Percentiles rank a stretch among this genome's conserved stretches.
These are phyloP conservation scores for Ramaria rubella DNA, from an alignment of 768 basidiomycete species.

Conservation along the genomic window DNA sequence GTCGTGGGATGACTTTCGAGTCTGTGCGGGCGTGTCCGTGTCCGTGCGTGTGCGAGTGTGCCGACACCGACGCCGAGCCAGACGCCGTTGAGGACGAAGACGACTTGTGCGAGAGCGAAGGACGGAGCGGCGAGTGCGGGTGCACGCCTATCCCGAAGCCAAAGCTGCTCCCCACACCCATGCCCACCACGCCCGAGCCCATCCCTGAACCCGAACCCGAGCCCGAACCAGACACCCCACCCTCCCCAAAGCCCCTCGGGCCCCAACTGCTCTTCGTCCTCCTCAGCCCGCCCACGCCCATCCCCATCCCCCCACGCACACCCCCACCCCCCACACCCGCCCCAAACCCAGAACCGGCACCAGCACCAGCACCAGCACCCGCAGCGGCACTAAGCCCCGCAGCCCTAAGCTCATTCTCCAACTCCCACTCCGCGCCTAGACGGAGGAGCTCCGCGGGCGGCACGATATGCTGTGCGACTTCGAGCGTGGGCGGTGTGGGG, in stretches of 20 bases:
- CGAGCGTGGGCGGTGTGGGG: background rate
- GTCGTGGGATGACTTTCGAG: background rate
- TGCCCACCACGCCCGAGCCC: no score
- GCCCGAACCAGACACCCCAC: background rate
- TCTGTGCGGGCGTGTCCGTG: background rate
- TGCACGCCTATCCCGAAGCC: no score
- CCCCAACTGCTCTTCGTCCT: background rate
- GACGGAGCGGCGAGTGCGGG: no score
- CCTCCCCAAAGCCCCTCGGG: no score
- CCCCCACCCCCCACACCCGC: no score
- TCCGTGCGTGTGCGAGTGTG: background rate
- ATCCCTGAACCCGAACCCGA: background rate
- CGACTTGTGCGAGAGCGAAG: background rate
- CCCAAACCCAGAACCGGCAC: no score
- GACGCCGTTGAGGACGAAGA: background rate
- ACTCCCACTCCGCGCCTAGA: background rate
- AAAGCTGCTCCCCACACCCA: no score
- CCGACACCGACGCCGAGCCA: background rate
- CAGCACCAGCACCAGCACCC: background rate
- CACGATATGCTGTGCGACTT: slow-evolving; percentile 4
- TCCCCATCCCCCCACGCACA: no score
- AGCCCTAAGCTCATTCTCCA: background rate
- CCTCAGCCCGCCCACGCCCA: background rate
- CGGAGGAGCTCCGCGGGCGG: slow-evolving; percentile 4
- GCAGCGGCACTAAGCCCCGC: background rate